Evolutionary conservation across 2,329 filamentous ascomycete species (phyloP).

Genomic region (Cladophialophora psammophila): DNA sequence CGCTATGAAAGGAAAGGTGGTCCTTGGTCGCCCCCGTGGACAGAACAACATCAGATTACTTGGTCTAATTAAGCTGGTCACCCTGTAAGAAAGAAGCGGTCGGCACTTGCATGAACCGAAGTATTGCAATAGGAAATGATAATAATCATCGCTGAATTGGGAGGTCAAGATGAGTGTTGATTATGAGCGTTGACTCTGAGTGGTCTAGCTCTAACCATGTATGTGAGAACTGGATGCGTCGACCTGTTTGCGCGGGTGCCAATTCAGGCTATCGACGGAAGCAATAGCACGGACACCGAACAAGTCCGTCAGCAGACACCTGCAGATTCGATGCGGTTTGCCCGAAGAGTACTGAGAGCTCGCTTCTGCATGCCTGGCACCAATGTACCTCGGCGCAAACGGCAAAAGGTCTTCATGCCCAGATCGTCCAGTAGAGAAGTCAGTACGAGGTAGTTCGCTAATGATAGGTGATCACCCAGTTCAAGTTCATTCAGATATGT

Average conservation of each 20-base stretch:
- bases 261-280: neutral
- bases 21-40: too few species aligned
- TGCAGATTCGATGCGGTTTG: neutral
- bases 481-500: neutral
- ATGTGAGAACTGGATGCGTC: neutral
- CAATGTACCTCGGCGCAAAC: neutral
- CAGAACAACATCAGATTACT: too few species aligned
- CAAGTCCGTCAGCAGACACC: neutral
- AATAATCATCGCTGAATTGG: too few species aligned
- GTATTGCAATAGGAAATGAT: too few species aligned
- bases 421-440: neutral
- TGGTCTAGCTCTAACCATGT: neutral
- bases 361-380: neutral
- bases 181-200: neutral
- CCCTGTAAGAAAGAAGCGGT: too few species aligned
- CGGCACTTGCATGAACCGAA: too few species aligned
- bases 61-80: too few species aligned
- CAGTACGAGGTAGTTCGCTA: neutral
- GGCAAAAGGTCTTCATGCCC: neutral
- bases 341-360: neutral
- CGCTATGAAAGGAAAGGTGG: too few species aligned
- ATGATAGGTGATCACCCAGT: neutral
- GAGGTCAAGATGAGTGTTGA: neutral
- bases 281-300: neutral
- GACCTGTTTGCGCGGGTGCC: neutral